phyloP scores from a whole-genome alignment of 331 rosid species.

The Pyrus hybrid region DNA sequence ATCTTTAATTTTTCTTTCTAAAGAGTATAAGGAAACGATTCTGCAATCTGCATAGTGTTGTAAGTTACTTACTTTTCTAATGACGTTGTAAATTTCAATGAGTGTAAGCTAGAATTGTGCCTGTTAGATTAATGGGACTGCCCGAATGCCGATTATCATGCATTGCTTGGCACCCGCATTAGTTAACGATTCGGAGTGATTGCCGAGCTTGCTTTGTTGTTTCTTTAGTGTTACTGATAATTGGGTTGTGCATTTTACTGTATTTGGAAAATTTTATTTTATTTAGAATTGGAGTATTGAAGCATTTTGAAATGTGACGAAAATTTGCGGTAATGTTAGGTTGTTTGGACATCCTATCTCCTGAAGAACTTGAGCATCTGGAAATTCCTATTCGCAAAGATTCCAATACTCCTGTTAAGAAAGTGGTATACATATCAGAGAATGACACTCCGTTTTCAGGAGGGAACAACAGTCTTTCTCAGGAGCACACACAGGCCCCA shows the following conservation, averaged over 20 bases:
- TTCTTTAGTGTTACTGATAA: not conserved
- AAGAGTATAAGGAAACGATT: not conserved
- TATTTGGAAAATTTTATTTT: not conserved
- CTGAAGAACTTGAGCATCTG: constrained; percentile 72
- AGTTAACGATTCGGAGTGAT: not conserved
- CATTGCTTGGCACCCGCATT: not conserved
- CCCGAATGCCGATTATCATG: not conserved
- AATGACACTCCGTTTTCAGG: constrained; percentile 28
- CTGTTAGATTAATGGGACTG: not conserved
- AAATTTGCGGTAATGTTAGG: constrained; percentile 39
- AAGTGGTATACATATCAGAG: constrained; percentile 44
- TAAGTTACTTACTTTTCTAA: not conserved
- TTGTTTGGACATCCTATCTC: constrained; percentile 77
- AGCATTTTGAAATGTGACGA: not conserved
- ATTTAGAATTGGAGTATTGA: not conserved
- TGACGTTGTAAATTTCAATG: not conserved
- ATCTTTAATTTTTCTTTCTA: not conserved
- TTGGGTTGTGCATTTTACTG: not conserved
- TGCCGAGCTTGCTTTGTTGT: not conserved
- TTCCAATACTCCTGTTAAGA: constrained; percentile 30
- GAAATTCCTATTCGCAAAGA: constrained; percentile 43
- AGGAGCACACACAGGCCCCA: constrained; percentile 26
- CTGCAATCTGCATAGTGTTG: not conserved
- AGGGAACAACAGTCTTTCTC: constrained; percentile 32
- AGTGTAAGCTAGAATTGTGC: not conserved